phyloP scores from a whole-genome alignment of 805 yeast species.

The Metschnikowia lunata region DNA sequence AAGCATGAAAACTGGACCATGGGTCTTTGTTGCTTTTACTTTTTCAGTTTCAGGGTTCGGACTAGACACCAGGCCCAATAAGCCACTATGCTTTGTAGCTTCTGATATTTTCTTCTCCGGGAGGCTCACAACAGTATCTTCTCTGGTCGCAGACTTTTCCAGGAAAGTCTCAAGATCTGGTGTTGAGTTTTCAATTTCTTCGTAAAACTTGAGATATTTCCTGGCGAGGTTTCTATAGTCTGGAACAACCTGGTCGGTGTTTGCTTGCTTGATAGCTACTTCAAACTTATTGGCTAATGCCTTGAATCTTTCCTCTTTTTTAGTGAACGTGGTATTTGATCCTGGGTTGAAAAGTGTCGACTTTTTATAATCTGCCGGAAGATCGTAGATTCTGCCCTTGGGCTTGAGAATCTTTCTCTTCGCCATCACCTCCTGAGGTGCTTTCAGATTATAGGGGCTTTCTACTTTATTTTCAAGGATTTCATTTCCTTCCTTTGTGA shows the following conservation, averaged over 20 bases:
- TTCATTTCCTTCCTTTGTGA: conserved; percentile 46
- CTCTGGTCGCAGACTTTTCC: no score
- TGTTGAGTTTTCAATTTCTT: conserved; percentile 23
- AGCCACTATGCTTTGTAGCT: no score
- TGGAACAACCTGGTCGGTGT: conserved; percentile 44
- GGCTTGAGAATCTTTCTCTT: conserved; percentile 67
- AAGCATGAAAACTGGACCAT: no score
- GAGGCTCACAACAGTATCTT: no score
- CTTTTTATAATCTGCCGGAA: not conserved
- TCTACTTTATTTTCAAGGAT: no score
- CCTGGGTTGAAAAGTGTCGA: no score
- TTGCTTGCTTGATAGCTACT: conserved; percentile 41
- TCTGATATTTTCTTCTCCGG: no score
- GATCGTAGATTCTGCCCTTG: conserved; percentile 22
- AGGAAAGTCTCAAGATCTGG: not conserved
- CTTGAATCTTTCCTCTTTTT: conserved; percentile 45
- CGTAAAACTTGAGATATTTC: conserved; percentile 56
- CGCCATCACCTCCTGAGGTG: conserved; percentile 61
- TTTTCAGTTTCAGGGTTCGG: no score
- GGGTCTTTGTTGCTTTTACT: no score
- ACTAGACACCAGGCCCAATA: no score
- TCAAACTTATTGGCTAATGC: conserved; percentile 64
- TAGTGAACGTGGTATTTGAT: not conserved
- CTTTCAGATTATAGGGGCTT: not conserved
- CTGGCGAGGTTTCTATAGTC: conserved; percentile 51